Base-by-base conservation (phyloP, 441 rosid genomes). In the Arabidopsis lyrata region DNA sequence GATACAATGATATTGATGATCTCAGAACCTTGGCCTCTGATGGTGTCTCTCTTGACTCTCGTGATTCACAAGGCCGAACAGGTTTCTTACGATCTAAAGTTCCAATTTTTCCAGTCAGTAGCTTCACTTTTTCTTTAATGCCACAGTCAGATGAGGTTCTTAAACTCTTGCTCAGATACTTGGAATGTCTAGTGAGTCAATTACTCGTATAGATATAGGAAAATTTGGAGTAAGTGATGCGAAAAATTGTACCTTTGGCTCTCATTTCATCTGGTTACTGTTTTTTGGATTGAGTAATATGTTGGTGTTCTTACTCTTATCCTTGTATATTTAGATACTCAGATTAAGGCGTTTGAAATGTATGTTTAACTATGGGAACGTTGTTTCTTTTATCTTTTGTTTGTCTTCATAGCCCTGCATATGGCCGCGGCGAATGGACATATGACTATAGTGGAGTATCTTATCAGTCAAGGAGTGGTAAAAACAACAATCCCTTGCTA, bases 341-440 rank as follows among this genome's bases (percentile, higher is more conserved):
- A 6, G 32, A 22, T 55, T 22, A 0, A 44, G 5, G 42, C 62
- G 34, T 54, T 18, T 38, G 2, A 47, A 5, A 15, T 63, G 8
- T 42, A 6, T 63, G 55, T 32, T 32, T 53, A 5, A 32, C 63
- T 49, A 15, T 55, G 3, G 16, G 35, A 44, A 41, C 15, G 12
- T 44, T 50, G 67, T 66, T 59, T 35, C 16, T 53, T 52, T 16
- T 11, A 68, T 34, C 55, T 27, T 74, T 63, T 14, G 22, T 31
- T 49, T 42, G 12, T 63, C 41, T 64, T 81, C 77, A 71, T 83
- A 94, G 97, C 95, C 12, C 89, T 93, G 74, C 97, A 94, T 74
- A 91, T 94, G 97, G 99, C 97, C 18, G 90, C 95, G 11, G 99
- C 95, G n/a, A 89, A 94, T 77, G 97, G 97, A 36, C 92, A 89